phyloP scores from a whole-genome alignment of 176 grass and related monocot species.

The bread wheat (Triticum aestivum) region IWGSC_CS_RefSeq_v2.1 NC_057809.1:616236801-616237300 shows the following conservation, averaged over 20 bases:
- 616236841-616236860: too few relatives aligned
- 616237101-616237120: too few relatives aligned
- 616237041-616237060: not conserved
- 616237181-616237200: conserved; percentile 21
- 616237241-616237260: not conserved
- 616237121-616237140: not conserved
- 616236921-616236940: not conserved
- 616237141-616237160: not conserved
- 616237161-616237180: not conserved
- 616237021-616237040: not conserved
- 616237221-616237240: too few relatives aligned
- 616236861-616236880: too few relatives aligned
- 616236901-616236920: not conserved
- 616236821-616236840: too few relatives aligned
- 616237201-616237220: too few relatives aligned
- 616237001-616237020: not conserved
- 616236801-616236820: too few relatives aligned
- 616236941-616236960: not conserved
- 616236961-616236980: not conserved
- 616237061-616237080: not conserved
- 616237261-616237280: too few relatives aligned
- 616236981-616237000: not conserved
- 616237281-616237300: too few relatives aligned
- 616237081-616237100: not conserved
- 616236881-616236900: not conserved